Conservation (phyloP, 192 early-diverging fungal species). For the Glomus cerebriforme region DNA sequence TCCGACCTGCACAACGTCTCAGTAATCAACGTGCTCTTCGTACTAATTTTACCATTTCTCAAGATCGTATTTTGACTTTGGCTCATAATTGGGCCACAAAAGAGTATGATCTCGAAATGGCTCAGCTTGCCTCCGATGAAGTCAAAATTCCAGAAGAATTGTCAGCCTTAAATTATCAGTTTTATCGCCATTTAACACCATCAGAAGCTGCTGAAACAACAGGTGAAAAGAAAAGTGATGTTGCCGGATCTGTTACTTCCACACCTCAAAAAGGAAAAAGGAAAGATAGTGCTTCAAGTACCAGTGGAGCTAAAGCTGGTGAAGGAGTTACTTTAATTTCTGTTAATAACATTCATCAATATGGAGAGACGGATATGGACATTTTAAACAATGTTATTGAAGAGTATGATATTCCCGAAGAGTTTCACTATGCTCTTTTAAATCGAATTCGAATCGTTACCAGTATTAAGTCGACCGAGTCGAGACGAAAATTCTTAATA, state of each 20-base stretch:
- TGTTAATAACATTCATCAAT: conserved; percentile 41
- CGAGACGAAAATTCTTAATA: conserved; percentile 62
- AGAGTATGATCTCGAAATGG: conserved; percentile 52
- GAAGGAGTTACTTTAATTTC: conserved; percentile 65
- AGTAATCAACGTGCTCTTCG: conserved; percentile 74
- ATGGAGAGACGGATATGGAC: conserved; percentile 50
- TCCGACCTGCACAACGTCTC: conserved; percentile 89
- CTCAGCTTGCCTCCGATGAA: conserved; percentile 45
- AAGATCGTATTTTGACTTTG: conserved; percentile 58
- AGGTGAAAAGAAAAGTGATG: conserved; percentile 20
- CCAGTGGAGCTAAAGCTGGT: conserved; percentile 9
- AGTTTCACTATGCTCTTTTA: conserved; percentile 77
- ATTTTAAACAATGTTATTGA: conserved; percentile 63
- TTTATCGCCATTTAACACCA: conserved; percentile 55
- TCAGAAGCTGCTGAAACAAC: conserved; percentile 31
- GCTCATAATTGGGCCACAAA: conserved; percentile 66
- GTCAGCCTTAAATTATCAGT: conserved; percentile 57
- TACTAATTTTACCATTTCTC: conserved; percentile 57
- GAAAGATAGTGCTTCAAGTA: conserved; percentile 30
- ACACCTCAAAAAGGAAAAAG: conserved; percentile 19
- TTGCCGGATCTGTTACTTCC: conserved; percentile 14
- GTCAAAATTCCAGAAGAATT: conserved; percentile 44
- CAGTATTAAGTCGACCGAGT: conserved; percentile 47
- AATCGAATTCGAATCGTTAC: conserved; percentile 79
- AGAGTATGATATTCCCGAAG: conserved; percentile 67